phyloP scores from a whole-genome alignment of 176 grass and related monocot genomes.

The Leersia perrieri region DNA sequence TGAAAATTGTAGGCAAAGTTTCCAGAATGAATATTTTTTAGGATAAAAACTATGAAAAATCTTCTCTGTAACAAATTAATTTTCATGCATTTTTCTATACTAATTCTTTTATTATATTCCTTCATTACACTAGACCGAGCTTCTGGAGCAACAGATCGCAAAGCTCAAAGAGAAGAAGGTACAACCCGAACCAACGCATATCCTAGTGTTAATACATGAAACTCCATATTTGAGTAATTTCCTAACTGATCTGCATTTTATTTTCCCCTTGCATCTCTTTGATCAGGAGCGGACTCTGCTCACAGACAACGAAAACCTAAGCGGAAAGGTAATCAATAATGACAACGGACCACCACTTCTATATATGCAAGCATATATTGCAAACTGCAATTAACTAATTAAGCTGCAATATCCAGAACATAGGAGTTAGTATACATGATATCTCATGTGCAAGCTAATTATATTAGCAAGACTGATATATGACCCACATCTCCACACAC shows the following conservation, averaged over 20 bases:
- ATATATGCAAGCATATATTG: not conserved
- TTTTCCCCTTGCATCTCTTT: not conserved
- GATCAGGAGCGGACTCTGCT: slow-evolving; percentile 47
- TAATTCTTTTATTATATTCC: too few species aligned
- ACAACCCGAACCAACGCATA: not conserved
- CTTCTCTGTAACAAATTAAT: slow-evolving; percentile 5
- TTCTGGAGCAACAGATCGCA: slow-evolving; percentile 55
- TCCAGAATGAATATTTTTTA: too few species aligned
- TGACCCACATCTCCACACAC: not conserved
- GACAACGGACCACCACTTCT: not conserved
- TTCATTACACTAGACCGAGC: slow-evolving; percentile 42
- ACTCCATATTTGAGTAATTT: not conserved
- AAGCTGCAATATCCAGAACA: too few species aligned
- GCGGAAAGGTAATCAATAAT: slow-evolving; percentile 46
- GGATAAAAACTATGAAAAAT: not conserved
- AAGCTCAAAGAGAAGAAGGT: slow-evolving; percentile 72
- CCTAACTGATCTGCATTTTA: not conserved
- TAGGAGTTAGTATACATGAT: not conserved
- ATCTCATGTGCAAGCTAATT: slow-evolving; percentile 18
- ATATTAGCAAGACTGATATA: not conserved
- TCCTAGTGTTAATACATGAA: not conserved
- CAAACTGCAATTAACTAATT: too few species aligned
- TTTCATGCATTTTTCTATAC: slow-evolving; percentile 6
- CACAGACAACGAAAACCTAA: slow-evolving; percentile 47
- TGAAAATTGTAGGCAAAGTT: not conserved